Percentiles rank a stretch among this genome's conserved stretches.
Evolutionary conservation across 192 early-diverging fungal species (phyloP).

Genomic region (Phycomyces blakesleeanus): DNA sequence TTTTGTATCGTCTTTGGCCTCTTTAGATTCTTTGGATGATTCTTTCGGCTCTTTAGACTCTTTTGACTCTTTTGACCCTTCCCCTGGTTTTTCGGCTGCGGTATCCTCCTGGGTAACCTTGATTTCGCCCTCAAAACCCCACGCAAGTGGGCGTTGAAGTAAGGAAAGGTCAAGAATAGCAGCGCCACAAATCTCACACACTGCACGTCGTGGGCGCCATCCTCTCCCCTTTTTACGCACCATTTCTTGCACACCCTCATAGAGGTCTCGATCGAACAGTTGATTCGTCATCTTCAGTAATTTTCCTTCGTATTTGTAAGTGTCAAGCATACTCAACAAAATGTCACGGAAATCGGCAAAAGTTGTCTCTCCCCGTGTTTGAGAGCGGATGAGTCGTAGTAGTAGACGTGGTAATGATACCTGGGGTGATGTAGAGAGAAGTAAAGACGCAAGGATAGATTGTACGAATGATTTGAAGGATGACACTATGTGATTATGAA

Average conservation of each 20-base stretch:
- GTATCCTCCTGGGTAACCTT: too few relatives aligned
- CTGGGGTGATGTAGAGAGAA: conserved; percentile 55
- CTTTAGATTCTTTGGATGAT: conserved; percentile 2
- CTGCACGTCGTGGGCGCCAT: conserved; percentile 51
- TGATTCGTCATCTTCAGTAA: conserved; percentile 58
- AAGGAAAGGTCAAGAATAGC: conserved; percentile 47
- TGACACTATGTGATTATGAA: conserved; percentile 40
- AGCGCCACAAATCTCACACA: conserved; percentile 51
- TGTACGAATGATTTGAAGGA: conserved; percentile 58
- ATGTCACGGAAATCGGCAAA: conserved; percentile 58
- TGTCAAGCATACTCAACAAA: conserved; percentile 59
- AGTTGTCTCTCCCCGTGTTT: conserved; percentile 41
- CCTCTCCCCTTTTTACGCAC: conserved; percentile 48
- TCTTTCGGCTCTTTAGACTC: not conserved
- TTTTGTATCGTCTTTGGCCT: not conserved
- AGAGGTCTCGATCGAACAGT: conserved; percentile 57
- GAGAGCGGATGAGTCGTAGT: conserved; percentile 51
- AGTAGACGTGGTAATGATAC: conserved; percentile 54
- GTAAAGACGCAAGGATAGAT: conserved; percentile 51
- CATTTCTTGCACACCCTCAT: conserved; percentile 46
- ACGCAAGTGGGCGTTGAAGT: conserved; percentile 33
- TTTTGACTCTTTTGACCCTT: too few relatives aligned
- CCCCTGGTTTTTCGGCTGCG: too few relatives aligned
- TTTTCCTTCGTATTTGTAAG: conserved; percentile 62
- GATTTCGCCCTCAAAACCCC: conserved; percentile 7